Conservation (phyloP, 148 eudicot species). For the Rhododendron kiyosumense region DNA sequence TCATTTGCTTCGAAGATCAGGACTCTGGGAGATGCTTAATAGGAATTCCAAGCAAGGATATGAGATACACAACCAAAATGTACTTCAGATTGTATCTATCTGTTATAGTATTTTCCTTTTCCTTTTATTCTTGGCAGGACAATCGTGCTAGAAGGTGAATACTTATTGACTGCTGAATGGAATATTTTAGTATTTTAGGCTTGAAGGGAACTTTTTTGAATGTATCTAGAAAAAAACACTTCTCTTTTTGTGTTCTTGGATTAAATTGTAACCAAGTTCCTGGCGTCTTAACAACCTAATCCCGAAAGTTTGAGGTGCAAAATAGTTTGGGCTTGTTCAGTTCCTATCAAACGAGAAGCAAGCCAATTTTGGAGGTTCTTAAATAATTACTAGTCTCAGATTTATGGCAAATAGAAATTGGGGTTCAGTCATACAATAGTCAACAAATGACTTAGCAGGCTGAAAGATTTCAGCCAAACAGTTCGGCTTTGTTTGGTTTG, state of each 20-base stretch:
- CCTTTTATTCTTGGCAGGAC: neutral
- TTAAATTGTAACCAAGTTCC: neutral
- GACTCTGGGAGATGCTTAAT: constrained; percentile 74
- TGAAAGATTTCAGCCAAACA: neutral
- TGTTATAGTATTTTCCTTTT: constrained; percentile 4
- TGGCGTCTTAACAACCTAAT: neutral
- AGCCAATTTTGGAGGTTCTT: neutral
- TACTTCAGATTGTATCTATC: constrained; percentile 27
- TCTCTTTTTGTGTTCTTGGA: neutral
- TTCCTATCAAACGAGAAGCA: neutral
- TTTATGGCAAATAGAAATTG: neutral
- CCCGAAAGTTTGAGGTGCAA: neutral
- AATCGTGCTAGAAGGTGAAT: neutral
- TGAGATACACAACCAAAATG: constrained; percentile 59
- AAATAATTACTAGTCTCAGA: neutral
- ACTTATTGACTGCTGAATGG: neutral
- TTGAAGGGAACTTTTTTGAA: neutral
- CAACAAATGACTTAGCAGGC: neutral
- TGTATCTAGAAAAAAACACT: neutral
- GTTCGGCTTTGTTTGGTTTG: neutral
- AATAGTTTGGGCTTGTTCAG: constrained; percentile 1
- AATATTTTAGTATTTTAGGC: neutral
- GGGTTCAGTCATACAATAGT: neutral
- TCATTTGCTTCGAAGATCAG: constrained; percentile 83
- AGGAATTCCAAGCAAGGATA: constrained; percentile 44